Conservation (phyloP, 2,329 filamentous ascomycete species). For the Aureobasidium leucospermi region DNA sequence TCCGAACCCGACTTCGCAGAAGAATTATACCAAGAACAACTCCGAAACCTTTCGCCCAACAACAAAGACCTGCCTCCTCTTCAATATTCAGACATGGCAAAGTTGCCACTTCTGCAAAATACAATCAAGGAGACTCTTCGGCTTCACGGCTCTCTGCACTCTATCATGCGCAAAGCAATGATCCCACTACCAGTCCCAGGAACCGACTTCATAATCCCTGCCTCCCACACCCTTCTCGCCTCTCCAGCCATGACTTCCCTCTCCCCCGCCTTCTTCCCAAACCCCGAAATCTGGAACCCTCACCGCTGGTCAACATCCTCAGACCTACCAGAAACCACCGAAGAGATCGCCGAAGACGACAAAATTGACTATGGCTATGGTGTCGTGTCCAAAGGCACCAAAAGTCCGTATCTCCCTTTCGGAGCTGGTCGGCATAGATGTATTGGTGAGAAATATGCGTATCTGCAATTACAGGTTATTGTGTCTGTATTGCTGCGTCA, state of each 20-base stretch:
- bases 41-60: constrained; percentile 62
- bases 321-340: constrained; percentile 21
- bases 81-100: constrained; percentile 47
- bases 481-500: constrained; percentile 26
- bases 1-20: constrained; percentile 70
- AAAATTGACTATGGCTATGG: constrained; percentile 93
- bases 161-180: constrained; percentile 88
- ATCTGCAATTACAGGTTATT: constrained; percentile 84
- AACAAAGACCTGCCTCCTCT: constrained; percentile 70
- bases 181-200: constrained; percentile 75
- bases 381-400: constrained; percentile 81
- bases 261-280: constrained; percentile 68
- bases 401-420: constrained; percentile 87
- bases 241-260: constrained; percentile 75
- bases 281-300: constrained; percentile 78
- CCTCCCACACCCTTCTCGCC: constrained; percentile 71
- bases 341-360: constrained; percentile 46
- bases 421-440: constrained; percentile 88
- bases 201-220: constrained; percentile 75
- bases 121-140: constrained; percentile 81
- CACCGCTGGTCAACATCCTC: constrained; percentile 63
- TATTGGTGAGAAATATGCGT: constrained; percentile 95
- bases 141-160: constrained; percentile 88
- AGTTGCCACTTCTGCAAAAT: too few relatives aligned
- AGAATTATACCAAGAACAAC: constrained; percentile 77